Conservation (phyloP, 2,329 filamentous ascomycete species). For the Didymella segeticola region DNA sequence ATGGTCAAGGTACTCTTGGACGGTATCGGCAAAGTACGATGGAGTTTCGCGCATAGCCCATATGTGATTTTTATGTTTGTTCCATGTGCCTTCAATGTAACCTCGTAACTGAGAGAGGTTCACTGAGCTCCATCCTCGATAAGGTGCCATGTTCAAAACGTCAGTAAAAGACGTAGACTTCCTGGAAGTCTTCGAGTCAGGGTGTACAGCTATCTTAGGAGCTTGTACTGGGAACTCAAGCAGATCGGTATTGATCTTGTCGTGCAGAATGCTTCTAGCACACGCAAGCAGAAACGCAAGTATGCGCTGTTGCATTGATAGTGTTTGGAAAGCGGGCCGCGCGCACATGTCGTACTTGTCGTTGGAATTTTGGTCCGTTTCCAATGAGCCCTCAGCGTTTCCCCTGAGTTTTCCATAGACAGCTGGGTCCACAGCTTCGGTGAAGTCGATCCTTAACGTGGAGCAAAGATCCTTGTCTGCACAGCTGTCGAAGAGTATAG, state of each 20-base stretch:
- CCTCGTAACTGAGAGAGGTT: neutral
- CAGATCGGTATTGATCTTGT: neutral
- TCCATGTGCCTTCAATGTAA: neutral
- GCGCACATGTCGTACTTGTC: neutral
- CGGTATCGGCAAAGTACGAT: slow-evolving; percentile 10
- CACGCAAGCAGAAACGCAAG: slow-evolving; percentile 6
- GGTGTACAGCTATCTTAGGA: neutral
- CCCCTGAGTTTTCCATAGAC: neutral
- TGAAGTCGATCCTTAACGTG: neutral
- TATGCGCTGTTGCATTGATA: slow-evolving; percentile 5
- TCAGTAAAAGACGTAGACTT: neutral
- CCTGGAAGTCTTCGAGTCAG: neutral
- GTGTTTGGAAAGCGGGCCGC: neutral
- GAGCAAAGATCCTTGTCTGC: neutral
- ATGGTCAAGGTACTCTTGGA: neutral
- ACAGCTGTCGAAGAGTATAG: neutral
- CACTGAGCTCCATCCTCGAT: slow-evolving; percentile 1
- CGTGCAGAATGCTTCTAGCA: neutral
- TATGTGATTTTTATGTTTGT: slow-evolving; percentile 4
- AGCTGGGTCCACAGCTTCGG: neutral
- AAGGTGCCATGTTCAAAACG: slow-evolving; percentile 1
- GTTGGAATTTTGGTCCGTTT: neutral
- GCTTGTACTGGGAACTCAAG: neutral
- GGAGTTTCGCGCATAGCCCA: slow-evolving; percentile 16
- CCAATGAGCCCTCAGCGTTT: neutral